Evolutionary conservation across 306 rosid genomes (phyloP), one percentile per base, ranked within the genome.

Genomic region (Cucurbita moschata): DNA sequence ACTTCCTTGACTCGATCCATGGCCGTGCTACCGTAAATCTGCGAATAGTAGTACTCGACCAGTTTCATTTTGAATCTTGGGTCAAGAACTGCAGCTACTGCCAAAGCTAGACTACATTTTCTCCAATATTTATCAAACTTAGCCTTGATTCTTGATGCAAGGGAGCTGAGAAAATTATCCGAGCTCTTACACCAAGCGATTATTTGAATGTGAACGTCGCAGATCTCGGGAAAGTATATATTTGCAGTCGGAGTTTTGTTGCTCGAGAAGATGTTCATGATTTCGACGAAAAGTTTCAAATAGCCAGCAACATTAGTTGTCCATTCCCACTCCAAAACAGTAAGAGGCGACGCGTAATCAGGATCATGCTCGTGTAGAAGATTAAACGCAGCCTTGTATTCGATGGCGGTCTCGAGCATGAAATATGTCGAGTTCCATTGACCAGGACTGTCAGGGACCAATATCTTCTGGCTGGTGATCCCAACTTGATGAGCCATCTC

Each of bases 41-140:
- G 91, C 38, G 99, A 94, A 75, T 94, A 94, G 86, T 94, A 94
- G 73, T 94, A 94, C 79, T 94, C 99, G 43, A 94, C 92, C 83
- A 94, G 80, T 87, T 49, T 94, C 90, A 91, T 87, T 84, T 91
- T 91, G 80, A 91, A 94, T 57, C 97, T 87, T 21, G 99, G 99
- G 82, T 94, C 99, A 86, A 94, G 79, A 61, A 94, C 85, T 16
- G 90, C 96, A 23, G 95, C 99, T 26, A 94, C 81, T 30, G 99
- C 97, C 85, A 94, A 79, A 81, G 92, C 79, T 78, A 82, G 77
- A 74, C 95, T 88, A 83, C 99, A 94, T 81, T 89, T 94, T 87
- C 85, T 84, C 99, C 99, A 94, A 77, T 94, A 94, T 81, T 84
- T 85, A 78, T 94, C 99, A 64, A 91, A 94, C 80, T 81, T 88